phyloP scores from a whole-genome alignment of 2,329 filamentous ascomycete species.

The Immersiporthe knoxdaviesiana region DNA sequence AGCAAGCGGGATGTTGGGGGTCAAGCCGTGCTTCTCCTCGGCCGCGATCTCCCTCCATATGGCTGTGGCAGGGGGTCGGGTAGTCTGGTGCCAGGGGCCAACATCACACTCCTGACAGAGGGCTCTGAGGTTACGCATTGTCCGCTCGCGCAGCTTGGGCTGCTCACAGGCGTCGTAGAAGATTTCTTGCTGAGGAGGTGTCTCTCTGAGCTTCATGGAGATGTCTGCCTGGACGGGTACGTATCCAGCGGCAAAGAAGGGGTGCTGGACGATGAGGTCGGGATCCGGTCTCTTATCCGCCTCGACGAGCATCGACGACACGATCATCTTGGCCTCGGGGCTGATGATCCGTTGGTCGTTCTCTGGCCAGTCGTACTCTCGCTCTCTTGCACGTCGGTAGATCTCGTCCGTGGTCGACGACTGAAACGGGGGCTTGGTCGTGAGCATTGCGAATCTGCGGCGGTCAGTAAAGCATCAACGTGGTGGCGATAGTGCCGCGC shows the following conservation, averaged over 20 bases:
- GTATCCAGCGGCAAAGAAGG: conserved; percentile 78
- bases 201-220: conserved; percentile 59
- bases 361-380: conserved; percentile 81
- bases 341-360: conserved; percentile 72
- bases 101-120: conserved; percentile 63
- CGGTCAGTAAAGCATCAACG: conserved; percentile 33
- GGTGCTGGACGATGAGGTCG: conserved; percentile 77
- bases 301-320: conserved; percentile 74
- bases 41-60: conserved; percentile 69
- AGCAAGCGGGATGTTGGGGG: conserved; percentile 64
- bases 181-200: conserved; percentile 58
- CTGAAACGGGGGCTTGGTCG: conserved; percentile 95
- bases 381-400: conserved; percentile 69
- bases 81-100: conserved; percentile 55
- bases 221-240: conserved; percentile 67
- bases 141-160: conserved; percentile 49
- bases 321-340: conserved; percentile 75
- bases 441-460: conserved; percentile 86
- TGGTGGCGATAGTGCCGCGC: neutral
- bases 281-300: conserved; percentile 75
- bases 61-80: conserved; percentile 46
- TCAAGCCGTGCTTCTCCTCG: conserved; percentile 69
- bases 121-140: conserved; percentile 57
- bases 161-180: conserved; percentile 58
- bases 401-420: conserved; percentile 87